Evolutionary conservation across 2,329 filamentous ascomycete genomes (phyloP).

Genomic region (Botryotinia convoluta): DNA sequence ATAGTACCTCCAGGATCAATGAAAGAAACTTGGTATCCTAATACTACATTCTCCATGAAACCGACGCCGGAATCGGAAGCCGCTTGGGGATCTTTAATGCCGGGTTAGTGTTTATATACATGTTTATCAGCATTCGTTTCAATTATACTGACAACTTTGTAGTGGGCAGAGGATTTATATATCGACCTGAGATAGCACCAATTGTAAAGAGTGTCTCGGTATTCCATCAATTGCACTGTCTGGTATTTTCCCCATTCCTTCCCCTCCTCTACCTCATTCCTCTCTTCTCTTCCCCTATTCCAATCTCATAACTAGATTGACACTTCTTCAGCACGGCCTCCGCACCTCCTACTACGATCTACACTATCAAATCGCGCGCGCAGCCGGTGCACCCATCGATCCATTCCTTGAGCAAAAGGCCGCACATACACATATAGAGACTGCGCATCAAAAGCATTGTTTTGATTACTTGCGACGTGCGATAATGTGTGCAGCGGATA

Average conservation of each 20-base stretch:
- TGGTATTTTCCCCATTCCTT: conserved; percentile 8
- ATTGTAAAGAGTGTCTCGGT: conserved; percentile 14
- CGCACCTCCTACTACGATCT: conserved; percentile 8
- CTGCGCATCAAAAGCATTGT: conserved; percentile 22
- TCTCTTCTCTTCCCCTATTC: neutral
- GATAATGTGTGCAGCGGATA: conserved; percentile 26
- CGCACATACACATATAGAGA: conserved; percentile 1
- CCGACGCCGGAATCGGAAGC: conserved; percentile 18
- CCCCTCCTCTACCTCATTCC: too few species aligned
- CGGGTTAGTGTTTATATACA: neutral
- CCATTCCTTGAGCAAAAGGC: conserved; percentile 10
- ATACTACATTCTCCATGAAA: conserved; percentile 14
- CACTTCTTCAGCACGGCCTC: conserved; percentile 5
- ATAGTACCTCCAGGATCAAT: conserved; percentile 13
- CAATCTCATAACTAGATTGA: neutral
- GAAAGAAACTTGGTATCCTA: conserved; percentile 19
- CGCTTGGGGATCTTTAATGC: conserved; percentile 18
- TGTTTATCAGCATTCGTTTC: too few species aligned
- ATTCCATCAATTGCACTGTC: conserved; percentile 28
- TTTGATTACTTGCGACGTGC: conserved; percentile 25
- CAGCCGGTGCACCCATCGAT: neutral
- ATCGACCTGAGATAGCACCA: conserved; percentile 9
- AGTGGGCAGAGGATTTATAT: conserved; percentile 14
- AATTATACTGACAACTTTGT: neutral
- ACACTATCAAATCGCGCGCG: neutral